Evolutionary conservation across 179 eudicot genomes (phyloP).

Genomic region (Silene vulgaris): DNA sequence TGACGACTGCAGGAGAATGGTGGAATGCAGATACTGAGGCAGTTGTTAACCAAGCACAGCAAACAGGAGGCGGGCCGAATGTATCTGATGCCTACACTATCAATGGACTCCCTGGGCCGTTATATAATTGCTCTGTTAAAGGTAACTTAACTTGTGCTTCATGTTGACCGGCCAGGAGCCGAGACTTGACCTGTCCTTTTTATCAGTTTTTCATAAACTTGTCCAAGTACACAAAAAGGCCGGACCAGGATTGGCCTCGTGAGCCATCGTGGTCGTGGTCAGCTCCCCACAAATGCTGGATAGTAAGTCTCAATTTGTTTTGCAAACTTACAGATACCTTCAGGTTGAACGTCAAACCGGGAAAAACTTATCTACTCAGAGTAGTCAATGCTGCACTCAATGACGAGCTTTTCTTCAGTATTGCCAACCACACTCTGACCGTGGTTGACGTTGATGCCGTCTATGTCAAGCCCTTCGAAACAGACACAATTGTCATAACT

Average conservation of each 20-base stretch:
- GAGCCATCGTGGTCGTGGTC: too few species aligned
- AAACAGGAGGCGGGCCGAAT: constrained; percentile 34
- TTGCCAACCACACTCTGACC: constrained; percentile 32
- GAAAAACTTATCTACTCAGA: constrained; percentile 27
- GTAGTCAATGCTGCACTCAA: constrained; percentile 31
- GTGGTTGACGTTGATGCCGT: constrained; percentile 32
- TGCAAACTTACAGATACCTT: constrained; percentile 23
- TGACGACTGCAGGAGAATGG: constrained; percentile 28
- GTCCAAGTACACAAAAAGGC: too few species aligned
- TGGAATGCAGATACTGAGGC: constrained; percentile 38
- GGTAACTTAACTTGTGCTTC: constrained; percentile 1
- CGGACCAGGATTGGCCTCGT: too few species aligned
- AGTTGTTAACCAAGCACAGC: constrained; percentile 27
- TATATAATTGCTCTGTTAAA: constrained; percentile 33
- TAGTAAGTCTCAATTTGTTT: background rate
- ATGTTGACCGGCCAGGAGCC: too few species aligned
- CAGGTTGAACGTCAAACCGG: constrained; percentile 28
- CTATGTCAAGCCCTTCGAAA: constrained; percentile 30
- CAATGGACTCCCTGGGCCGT: constrained; percentile 37
- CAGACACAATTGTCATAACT: constrained; percentile 25
- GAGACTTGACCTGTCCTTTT: too few species aligned
- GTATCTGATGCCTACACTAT: constrained; percentile 37
- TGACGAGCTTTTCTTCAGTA: constrained; percentile 32
- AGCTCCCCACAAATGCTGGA: background rate
- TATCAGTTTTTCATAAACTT: too few species aligned